A percentile compares a stretch with the other conserved stretches of the same genome.
Evolutionary conservation across 805 yeast species (phyloP).

Genomic region (Dipodascopsis tothii): DNA sequence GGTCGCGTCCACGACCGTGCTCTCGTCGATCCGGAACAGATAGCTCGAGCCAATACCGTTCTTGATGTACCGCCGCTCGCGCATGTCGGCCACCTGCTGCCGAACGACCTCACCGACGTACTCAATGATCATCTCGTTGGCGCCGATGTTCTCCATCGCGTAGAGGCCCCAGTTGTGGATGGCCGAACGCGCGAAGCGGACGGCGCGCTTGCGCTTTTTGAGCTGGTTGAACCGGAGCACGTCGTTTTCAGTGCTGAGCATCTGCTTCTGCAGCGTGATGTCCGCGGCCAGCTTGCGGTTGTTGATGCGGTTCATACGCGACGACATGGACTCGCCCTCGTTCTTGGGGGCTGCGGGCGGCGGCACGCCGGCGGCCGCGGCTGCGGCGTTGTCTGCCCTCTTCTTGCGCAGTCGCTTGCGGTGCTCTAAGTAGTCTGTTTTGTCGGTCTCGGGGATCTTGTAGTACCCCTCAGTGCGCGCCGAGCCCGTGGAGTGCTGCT

Average conservation of each 20-base stretch:
- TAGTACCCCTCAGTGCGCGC: conserved; percentile 67
- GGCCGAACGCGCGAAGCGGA: conserved; percentile 92
- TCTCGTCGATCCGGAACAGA: conserved; percentile 84
- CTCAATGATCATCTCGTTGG: conserved; percentile 94
- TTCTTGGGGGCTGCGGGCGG: conserved; percentile 12
- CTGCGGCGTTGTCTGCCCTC: conserved; percentile 40
- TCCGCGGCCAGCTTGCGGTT: conserved; percentile 86
- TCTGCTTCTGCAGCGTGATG: conserved; percentile 69
- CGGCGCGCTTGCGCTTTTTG: conserved; percentile 85
- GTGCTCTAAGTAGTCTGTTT: conserved; percentile 74
- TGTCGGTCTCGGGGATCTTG: conserved; percentile 65
- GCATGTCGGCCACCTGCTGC: conserved; percentile 86
- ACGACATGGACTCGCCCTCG: conserved; percentile 33
- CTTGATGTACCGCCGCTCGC: conserved; percentile 76
- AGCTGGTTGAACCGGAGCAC: conserved; percentile 76
- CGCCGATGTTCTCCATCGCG: conserved; percentile 92
- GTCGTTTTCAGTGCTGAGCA: conserved; percentile 65
- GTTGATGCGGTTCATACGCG: conserved; percentile 78
- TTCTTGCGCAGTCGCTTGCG: conserved; percentile 39
- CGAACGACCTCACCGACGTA: conserved; percentile 93
- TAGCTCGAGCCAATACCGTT: conserved; percentile 95
- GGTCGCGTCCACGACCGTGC: conserved; percentile 93
- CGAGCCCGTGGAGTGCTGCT: conserved; percentile 48
- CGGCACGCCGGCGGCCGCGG: conserved; percentile 1
- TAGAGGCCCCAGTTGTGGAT: conserved; percentile 98